Evolutionary conservation across 2,329 filamentous ascomycete species (phyloP), one percentile per base, ranked within the genome.

Genomic region (Ceratocystis huliohia): DNA sequence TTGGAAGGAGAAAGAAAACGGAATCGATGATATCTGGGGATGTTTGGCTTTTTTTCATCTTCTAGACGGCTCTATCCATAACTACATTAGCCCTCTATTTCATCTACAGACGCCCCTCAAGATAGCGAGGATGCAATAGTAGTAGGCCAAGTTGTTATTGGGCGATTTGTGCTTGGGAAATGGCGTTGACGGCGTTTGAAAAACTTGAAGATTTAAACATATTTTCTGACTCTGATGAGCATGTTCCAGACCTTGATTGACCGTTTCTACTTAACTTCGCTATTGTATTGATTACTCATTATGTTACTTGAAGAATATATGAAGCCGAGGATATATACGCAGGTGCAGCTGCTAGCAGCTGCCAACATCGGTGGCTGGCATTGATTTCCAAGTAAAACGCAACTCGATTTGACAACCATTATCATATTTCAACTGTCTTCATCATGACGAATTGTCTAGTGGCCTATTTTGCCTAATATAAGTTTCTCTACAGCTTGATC

Each of bases 101-200:
- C 56, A 59, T 28, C 48, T 28, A 53, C 15, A 53, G 2, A 15
- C 22, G 15, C 48, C 8, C 22, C 22, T 5, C 48, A 15, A 25
- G 48, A 53, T 7, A 53, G 20, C 13, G 22, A 10, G 48, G 25
- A 25, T 10, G 20, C 3, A 15, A 53, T 28, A 53, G 48, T 53
- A 28, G 56, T n/a, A 7, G 53, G 28, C 8, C 15, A 37, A n/a
- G 56, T 41, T 59, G 25, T 37, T 59, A 59, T 37, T 37, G 13
- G 28, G 17, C 2, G 28, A 57, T 10, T 65, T 45, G 48, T 45
- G 33, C 37, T 56, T 63, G 30, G 44, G 53, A 63, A 67, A 65
- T 5, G 66, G 66, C 63, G 66, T 67, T 67, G 48, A 63, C 28
- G 66, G 63, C 66, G 63, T 63, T 63, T 57, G 48, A 56, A 61